Evolutionary conservation across 108 stramenopile species (phyloP), one percentile per base, ranked within the genome.

Genomic region (Nitzschia sp.): DNA sequence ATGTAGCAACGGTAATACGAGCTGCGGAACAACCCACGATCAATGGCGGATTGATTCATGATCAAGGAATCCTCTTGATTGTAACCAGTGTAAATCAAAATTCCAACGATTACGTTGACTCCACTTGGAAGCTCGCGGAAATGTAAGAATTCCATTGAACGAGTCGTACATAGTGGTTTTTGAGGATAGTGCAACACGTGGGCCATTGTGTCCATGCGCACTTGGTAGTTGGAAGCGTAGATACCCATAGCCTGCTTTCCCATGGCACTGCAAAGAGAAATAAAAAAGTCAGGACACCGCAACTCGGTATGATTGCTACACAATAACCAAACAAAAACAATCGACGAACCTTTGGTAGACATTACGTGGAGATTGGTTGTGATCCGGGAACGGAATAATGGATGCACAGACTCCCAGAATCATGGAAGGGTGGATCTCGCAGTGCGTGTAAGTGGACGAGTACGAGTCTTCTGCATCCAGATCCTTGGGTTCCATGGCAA

Each of bases 181-280:
- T 98, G 97, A 9, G 99, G 99, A 75, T 99, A 99, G 77, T 98
- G 97, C 71, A 99, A 79, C 17, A 97, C 95, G 77, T 99, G 97
- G n/a, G 97, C 96, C 94, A 98, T 93, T 26, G 97, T 98, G 73
- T 99, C 99, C 96, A 99, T 98, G n/a, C 99, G 92, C 48, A 96
- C 90, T 76, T 97, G 92, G 63, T 95, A 98, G 79, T 97, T 98
- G 22, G 91, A 95, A 15, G 94, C 91, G 71, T 97, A 97, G 41
- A 97, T 96, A 57, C 97, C 99, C 96, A 99, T 98, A 36, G 98
- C 97, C 58, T 94, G 93, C 70, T 94, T 94, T 55, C 93, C 93
- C 88, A 89, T 89, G 63, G 88, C 88, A 86, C 84, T 80, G n/a
- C 23, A 53, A 53, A 35, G 33, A 4, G 19, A 54, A 13, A 47